These are phyloP conservation scores for Petunia hybrid DNA, from an alignment of 305 asterid genomes.

Conservation along the genomic window DNA sequence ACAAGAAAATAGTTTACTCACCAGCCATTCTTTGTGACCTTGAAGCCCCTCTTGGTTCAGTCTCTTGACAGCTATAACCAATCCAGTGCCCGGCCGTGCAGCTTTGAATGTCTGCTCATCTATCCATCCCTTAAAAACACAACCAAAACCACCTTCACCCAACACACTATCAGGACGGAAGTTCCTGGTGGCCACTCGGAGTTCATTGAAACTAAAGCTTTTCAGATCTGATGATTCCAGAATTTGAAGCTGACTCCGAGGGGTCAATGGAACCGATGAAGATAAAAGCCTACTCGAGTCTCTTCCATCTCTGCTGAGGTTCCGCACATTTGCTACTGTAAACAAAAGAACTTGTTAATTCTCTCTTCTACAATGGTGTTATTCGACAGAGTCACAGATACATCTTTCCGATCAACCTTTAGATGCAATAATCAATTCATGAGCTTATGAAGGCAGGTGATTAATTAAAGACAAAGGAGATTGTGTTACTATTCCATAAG, in stretches of 20 bases:
- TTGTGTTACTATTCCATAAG: too few relatives aligned
- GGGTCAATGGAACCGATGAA: conserved; percentile 59
- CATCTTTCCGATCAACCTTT: too few relatives aligned
- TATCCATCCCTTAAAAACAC: conserved; percentile 90
- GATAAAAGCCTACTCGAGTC: conserved; percentile 52
- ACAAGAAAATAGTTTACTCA: conserved; percentile 42
- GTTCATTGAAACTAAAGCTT: conserved; percentile 66
- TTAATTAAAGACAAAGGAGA: too few relatives aligned
- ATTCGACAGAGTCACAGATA: too few relatives aligned
- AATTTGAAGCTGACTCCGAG: conserved; percentile 69
- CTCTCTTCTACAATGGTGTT: too few relatives aligned
- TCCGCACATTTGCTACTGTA: conserved; percentile 50
- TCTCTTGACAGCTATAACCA: conserved; percentile 82
- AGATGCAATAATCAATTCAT: too few relatives aligned
- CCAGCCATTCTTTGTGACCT: conserved; percentile 96
- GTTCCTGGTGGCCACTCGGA: conserved; percentile 69
- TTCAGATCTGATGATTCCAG: conserved; percentile 59
- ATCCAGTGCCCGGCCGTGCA: conserved; percentile 78
- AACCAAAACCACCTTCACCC: conserved; percentile 91
- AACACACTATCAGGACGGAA: conserved; percentile 91
- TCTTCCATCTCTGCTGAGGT: conserved; percentile 43
- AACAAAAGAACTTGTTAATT: background rate
- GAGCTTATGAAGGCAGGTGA: too few relatives aligned
- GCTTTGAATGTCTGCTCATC: conserved; percentile 73
- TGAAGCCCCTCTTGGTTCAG: conserved; percentile 82